Percentiles rank a stretch among this genome's conserved stretches.
Conservation (phyloP, 1,139 yeast species). For the Pichia sp. region DNA sequence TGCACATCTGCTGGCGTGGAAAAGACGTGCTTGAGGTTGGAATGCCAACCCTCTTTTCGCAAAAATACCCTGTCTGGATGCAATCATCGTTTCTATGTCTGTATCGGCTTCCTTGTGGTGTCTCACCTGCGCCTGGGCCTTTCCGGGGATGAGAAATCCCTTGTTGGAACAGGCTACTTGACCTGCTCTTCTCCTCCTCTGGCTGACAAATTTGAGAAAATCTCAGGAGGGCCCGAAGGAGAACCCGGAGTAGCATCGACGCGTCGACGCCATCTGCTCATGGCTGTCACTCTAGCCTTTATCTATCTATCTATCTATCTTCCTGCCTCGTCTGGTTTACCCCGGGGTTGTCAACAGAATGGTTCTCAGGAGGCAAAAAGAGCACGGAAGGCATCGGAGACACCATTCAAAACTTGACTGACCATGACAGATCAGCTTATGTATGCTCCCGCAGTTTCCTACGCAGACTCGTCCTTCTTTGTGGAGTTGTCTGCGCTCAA, state of each 20-base stretch:
- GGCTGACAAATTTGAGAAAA: background rate
- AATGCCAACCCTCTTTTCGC: background rate
- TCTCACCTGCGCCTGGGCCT: too few relatives aligned
- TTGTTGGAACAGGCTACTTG: background rate
- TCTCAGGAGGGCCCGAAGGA: background rate
- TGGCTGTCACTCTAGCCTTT: too few relatives aligned
- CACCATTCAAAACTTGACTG: background rate
- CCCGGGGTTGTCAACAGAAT: background rate
- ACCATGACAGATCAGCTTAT: slow-evolving; percentile 27
- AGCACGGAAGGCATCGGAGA: background rate
- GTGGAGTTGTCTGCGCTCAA: slow-evolving; percentile 64
- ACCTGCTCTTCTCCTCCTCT: background rate
- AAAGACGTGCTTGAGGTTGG: slow-evolving; percentile 16
- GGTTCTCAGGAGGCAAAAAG: background rate
- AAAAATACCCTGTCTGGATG: slow-evolving; percentile 1
- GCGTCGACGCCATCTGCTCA: background rate
- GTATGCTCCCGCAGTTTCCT: slow-evolving; percentile 60
- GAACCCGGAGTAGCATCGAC: background rate
- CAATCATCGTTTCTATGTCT: slow-evolving; percentile 6
- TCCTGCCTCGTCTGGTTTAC: background rate
- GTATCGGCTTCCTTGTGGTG: background rate
- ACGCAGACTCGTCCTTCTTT: slow-evolving; percentile 84
- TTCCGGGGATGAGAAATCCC: too few relatives aligned
- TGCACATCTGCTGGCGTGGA: slow-evolving; percentile 17
- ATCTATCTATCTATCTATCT: background rate